Evolutionary conservation across 1,139 yeast species (phyloP).

Genomic region (Zygosaccharomyces sapae): DNA sequence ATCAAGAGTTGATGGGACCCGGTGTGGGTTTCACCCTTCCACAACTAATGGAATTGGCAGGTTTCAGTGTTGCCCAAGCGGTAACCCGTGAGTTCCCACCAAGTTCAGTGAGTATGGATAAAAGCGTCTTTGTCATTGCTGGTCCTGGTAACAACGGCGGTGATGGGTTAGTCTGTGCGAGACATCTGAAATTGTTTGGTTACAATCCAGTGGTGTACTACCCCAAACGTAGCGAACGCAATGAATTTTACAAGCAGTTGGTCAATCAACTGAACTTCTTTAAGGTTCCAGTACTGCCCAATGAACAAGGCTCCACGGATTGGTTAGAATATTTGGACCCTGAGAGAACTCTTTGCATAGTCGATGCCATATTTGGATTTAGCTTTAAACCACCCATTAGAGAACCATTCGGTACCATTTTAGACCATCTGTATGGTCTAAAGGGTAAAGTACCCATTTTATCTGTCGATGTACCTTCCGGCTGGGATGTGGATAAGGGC

Average conservation of each 20-base stretch:
- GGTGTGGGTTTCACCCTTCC: constrained; percentile 79
- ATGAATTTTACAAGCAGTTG: constrained; percentile 39
- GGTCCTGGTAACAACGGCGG: constrained; percentile 98
- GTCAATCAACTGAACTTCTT: constrained; percentile 37
- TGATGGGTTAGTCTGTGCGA: constrained; percentile 92
- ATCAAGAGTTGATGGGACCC: constrained; percentile 79
- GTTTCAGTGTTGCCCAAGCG: constrained; percentile 89
- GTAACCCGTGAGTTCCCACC: constrained; percentile 61
- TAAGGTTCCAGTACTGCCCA: constrained; percentile 25
- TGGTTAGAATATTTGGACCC: constrained; percentile 31
- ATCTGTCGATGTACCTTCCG: constrained; percentile 88
- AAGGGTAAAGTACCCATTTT: constrained; percentile 53
- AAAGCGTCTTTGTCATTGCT: constrained; percentile 61
- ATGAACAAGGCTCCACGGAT: constrained; percentile 18
- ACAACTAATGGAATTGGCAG: constrained; percentile 96
- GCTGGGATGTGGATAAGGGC: constrained; percentile 94
- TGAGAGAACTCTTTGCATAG: constrained; percentile 39
- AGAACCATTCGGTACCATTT: constrained; percentile 64
- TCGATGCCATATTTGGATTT: constrained; percentile 90
- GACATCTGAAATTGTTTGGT: constrained; percentile 80
- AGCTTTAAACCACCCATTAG: constrained; percentile 88
- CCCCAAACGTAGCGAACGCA: constrained; percentile 53
- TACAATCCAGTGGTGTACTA: constrained; percentile 67
- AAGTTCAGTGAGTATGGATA: constrained; percentile 18
- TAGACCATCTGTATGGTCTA: constrained; percentile 44